Evolutionary conservation across 108 stramenopile genomes (phyloP).

Genomic region (Cyclotella cryptica): DNA sequence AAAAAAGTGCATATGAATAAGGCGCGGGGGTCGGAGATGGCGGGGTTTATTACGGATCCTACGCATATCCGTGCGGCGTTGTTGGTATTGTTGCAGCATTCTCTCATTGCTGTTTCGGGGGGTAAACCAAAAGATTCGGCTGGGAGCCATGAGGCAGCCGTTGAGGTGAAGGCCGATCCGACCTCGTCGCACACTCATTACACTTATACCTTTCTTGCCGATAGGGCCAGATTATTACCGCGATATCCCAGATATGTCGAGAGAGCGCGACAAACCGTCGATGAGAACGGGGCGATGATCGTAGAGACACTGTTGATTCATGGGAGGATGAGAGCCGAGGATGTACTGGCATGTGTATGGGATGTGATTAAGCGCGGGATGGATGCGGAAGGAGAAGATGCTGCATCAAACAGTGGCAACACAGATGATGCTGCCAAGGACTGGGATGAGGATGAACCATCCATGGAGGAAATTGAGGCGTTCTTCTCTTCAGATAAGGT

Average conservation of each 20-base stretch:
- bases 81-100: constrained; percentile 78
- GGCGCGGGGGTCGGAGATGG: constrained; percentile 46
- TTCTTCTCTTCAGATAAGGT: constrained; percentile 7
- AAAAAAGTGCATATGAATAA: constrained; percentile 49
- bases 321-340: constrained; percentile 72
- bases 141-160: constrained; percentile 2
- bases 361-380: constrained; percentile 34
- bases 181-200: constrained; percentile 43
- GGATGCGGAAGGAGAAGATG: constrained; percentile 5
- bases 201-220: constrained; percentile 60
- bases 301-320: constrained; percentile 66
- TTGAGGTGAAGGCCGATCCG: constrained; percentile 20
- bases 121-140: constrained; percentile 2
- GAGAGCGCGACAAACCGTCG: constrained; percentile 56
- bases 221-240: constrained; percentile 62
- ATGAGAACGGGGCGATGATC: constrained; percentile 65
- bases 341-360: constrained; percentile 60
- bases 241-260: constrained; percentile 76
- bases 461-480: constrained; percentile 13
- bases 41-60: constrained; percentile 57
- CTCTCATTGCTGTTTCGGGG: constrained; percentile 59
- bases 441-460: constrained; percentile 26
- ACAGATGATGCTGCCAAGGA: constrained; percentile 23
- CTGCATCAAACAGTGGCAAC: neutral
- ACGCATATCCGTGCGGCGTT: constrained; percentile 70